Base-by-base conservation (phyloP, 2,329 filamentous ascomycete species). In the Pseudocercospora vitis region DNA sequence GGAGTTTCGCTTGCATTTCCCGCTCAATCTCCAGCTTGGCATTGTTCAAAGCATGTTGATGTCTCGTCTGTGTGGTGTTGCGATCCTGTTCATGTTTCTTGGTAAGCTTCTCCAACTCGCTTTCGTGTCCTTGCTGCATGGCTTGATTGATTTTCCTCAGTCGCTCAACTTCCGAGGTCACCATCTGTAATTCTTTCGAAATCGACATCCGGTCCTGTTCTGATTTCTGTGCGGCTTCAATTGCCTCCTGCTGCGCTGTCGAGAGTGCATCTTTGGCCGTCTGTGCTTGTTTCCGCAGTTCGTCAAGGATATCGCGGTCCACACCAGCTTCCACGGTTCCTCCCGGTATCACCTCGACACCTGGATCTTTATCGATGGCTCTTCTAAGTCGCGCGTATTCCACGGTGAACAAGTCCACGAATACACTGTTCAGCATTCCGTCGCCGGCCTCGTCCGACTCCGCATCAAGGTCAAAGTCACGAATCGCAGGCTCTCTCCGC, bases 351-450 rank as follows among this genome's bases (percentile, higher is more conserved):
- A 95, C 85, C 69, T 99, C 94, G 56, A 95, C 77, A 1, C 86
- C 89, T 0, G 94, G 94, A 58, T 96, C 89, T 56, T 92, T 85
- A 71, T 99, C 94, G 63, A 99, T 89, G 11, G 90, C 88, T 58
- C 90, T 84, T 32, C 87, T 76, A 53, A 96, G 75, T 7, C 91
- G 86, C 65, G 88, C 92, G 68, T 95, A 97, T 68, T 96, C 96
- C 66, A 97, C 91, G 67, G 96, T 96, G 65, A 96, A 83, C 65
- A 97, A 96, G 56, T 96, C 89, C 51, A 99, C 85, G 70, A 96
- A 97, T 0, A 82, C 82, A 42, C 83, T 80, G 63, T 96, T 91
- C 59, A 97, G 48, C 21, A 60, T 55, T 4, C 60, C 58, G 16
- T 64, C 60, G 7, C 56, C 57, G 12, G 46, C 56, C 7, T 63